A percentile compares a stretch with the other conserved stretches of the same genome.
Conservation (phyloP, 306 rosid species). For the Gynostemma pentaphyllum region DNA sequence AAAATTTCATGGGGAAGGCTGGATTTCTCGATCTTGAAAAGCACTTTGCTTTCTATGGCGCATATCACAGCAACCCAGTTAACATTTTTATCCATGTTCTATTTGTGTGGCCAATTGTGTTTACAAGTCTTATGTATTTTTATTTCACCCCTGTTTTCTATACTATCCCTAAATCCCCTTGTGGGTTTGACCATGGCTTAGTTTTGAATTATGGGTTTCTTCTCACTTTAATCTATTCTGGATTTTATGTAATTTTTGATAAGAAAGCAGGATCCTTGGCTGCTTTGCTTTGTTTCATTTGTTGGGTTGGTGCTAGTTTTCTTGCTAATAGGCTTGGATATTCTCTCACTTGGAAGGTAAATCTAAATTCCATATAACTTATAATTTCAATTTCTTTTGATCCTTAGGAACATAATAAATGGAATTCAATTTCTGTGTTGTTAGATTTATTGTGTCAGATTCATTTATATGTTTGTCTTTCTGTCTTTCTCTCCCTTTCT, state of each 20-base stretch:
- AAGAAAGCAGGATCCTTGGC: constrained; percentile 61
- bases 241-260: constrained; percentile 48
- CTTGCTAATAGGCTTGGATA: constrained; percentile 40
- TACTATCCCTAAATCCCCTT: constrained; percentile 15
- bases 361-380: background rate
- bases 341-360: constrained; percentile 62
- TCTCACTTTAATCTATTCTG: constrained; percentile 30
- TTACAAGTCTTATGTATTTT: constrained; percentile 39
- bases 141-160: constrained; percentile 54
- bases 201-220: constrained; percentile 52
- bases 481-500: too few relatives aligned
- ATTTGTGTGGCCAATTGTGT: constrained; percentile 75
- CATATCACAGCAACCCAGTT: constrained; percentile 66
- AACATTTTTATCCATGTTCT: constrained; percentile 49
- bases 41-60: constrained; percentile 85
- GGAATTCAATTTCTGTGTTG: background rate
- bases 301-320: constrained; percentile 51
- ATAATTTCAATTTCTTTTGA: too few relatives aligned
- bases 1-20: constrained; percentile 21
- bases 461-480: too few relatives aligned
- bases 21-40: constrained; percentile 61
- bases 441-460: background rate
- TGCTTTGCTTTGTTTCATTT: constrained; percentile 44
- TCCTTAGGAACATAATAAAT: too few relatives aligned
- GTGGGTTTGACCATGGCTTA: constrained; percentile 23